phyloP scores from a whole-genome alignment of 192 early-diverging fungal species.

The Coemansia sp. region DNA sequence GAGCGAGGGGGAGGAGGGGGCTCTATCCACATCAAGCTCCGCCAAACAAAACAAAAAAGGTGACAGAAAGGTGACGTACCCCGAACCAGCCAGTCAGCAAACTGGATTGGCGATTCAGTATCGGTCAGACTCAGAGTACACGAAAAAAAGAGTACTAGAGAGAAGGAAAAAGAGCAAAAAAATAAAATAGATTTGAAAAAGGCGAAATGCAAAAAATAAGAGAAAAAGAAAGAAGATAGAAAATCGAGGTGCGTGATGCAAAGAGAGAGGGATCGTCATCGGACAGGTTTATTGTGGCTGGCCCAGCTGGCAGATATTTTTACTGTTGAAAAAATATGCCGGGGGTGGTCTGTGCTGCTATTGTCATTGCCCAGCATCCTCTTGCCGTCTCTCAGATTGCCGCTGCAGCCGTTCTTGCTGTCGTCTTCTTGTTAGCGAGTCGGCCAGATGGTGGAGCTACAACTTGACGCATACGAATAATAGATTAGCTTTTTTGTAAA shows the following conservation, averaged over 20 bases:
- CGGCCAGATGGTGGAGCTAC: constrained; percentile 13
- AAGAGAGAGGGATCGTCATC: neutral
- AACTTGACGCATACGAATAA: no score
- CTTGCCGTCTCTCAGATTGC: neutral
- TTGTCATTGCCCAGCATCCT: no score
- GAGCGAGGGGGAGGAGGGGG: no score
- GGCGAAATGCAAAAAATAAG: neutral
- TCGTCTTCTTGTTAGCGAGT: neutral
- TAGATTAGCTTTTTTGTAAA: no score
- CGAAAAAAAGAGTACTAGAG: neutral
- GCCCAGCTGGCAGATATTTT: neutral
- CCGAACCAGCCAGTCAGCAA: constrained; percentile 1
- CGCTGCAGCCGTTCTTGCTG: neutral
- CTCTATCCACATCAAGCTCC: neutral
- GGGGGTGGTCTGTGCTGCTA: no score
- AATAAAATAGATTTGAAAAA: neutral
- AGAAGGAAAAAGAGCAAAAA: neutral
- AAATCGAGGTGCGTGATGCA: neutral
- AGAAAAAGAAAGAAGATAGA: neutral
- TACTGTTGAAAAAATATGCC: no score
- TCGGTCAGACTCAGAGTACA: neutral
- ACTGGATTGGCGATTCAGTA: neutral
- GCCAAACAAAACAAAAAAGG: neutral
- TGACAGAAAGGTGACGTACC: neutral
- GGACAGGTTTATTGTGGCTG: neutral